phyloP scores from a whole-genome alignment of 164 flowering plant species.

The Chimonanthus praecox region DNA sequence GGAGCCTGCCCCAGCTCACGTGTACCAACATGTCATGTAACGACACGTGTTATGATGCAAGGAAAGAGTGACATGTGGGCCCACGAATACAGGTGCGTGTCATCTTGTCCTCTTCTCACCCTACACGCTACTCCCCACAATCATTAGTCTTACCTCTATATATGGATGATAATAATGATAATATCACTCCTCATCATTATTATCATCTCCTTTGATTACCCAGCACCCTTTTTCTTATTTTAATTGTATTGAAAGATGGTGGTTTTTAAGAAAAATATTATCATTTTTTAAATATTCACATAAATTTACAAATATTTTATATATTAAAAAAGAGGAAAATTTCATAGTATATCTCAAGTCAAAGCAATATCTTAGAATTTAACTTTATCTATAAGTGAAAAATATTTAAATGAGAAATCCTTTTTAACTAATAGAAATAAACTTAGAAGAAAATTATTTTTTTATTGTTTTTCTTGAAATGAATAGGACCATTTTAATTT shows the following conservation, averaged over 20 bases:
- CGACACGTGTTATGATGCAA: constrained; percentile 32
- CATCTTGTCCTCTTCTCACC: constrained; percentile 42
- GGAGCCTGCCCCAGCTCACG: constrained; percentile 41
- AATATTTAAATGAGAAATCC: too few species aligned
- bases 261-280: background rate
- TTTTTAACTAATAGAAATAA: too few species aligned
- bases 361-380: too few species aligned
- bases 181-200: background rate
- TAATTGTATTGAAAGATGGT: background rate
- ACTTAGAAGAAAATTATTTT: too few species aligned
- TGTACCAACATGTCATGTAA: constrained; percentile 47
- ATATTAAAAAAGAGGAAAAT: background rate
- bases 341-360: too few species aligned
- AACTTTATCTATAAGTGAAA: too few species aligned
- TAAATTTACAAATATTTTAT: background rate
- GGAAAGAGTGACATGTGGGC: constrained; percentile 19
- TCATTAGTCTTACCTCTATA: constrained; percentile 35
- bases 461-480: too few species aligned
- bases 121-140: constrained; percentile 50
- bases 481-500: too few species aligned
- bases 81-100: constrained; percentile 42
- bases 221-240: too few species aligned
- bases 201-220: background rate
- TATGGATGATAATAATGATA: too few species aligned
- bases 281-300: background rate